Base-by-base conservation (phyloP, 2,329 filamentous ascomycete species). In the Fusarium haematococcum region DNA sequence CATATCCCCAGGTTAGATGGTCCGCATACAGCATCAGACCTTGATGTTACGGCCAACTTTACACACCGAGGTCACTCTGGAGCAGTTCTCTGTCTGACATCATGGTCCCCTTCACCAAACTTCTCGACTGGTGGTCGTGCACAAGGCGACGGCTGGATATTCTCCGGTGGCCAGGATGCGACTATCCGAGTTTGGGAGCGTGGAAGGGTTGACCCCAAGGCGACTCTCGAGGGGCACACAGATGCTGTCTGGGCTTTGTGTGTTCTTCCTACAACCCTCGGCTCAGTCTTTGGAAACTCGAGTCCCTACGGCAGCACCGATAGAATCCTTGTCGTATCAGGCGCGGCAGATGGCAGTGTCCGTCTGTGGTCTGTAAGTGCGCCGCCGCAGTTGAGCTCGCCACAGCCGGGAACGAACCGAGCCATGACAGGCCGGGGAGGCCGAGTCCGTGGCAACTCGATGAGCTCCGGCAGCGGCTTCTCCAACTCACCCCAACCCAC, bases 161-260 rank as follows among this genome's bases (percentile, higher is more conserved):
- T 99, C 83, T 98, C 96, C 6, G 97, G 97, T 70, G 97, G 97
- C 5, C 95, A 98, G 81, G 97, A 99, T 83, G 91, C 94, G 20
- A 97, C 95, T 8, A 92, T 99, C 41, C 91, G 95, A 33, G 95
- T 99, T 0, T 99, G 97, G 97, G 96, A 99, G 83, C 91, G 95
- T 60, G 96, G 96, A 32, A 89, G 96, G 56, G 95, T 99, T 35
- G 97, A 98, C 80, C 95, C 97, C 9, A 98, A 98, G 83, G 95
- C 95, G 3, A 98, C 95, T 0, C 87, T 99, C 5, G 95, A 98
- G 75, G 96, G 95, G 1, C 97, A 98, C 80, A 97, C 93, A 0
- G 97, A 99, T 86, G 95, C 95, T 5, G 95, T 99, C 6, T 99
- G 97, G 97, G 93, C 95, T 4, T 89, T 99, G 4, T 98, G 95